Percentiles rank a stretch among this genome's conserved stretches.
Evolutionary conservation across 495 filamentous ascomycete genomes (phyloP).

Genomic region (Rhizodiscina lignyota): DNA sequence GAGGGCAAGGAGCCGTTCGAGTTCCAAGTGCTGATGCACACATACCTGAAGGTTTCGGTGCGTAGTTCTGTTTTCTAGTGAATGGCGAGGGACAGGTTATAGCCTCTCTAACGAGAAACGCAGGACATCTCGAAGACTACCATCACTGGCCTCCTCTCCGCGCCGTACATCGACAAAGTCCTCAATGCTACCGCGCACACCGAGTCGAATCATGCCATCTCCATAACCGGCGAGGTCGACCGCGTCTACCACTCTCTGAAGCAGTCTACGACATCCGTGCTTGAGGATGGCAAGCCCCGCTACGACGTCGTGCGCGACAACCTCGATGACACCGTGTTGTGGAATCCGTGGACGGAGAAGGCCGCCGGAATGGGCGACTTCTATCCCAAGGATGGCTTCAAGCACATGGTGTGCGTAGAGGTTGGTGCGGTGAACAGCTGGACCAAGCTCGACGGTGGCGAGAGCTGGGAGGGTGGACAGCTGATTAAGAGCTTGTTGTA

Average conservation of each 20-base stretch:
- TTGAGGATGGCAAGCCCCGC: slow-evolving; percentile 39
- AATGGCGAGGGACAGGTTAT: too few species aligned
- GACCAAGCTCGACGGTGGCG: slow-evolving; percentile 70
- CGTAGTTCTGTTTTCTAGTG: slow-evolving; percentile 14
- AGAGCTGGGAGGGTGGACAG: slow-evolving; percentile 82
- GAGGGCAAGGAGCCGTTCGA: slow-evolving; percentile 67
- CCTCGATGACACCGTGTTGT: slow-evolving; percentile 75
- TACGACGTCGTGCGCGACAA: slow-evolving; percentile 67
- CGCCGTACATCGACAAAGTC: slow-evolving; percentile 70
- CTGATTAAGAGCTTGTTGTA: slow-evolving; percentile 33
- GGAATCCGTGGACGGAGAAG: slow-evolving; percentile 93
- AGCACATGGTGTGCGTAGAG: slow-evolving; percentile 87
- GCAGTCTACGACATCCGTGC: slow-evolving; percentile 36
- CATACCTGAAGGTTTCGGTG: slow-evolving; percentile 70
- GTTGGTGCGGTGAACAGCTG: slow-evolving; percentile 68
- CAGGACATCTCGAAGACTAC: slow-evolving; percentile 44
- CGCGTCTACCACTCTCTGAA: slow-evolving; percentile 44
- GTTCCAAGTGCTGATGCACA: slow-evolving; percentile 84
- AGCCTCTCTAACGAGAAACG: neutral
- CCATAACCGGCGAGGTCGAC: slow-evolving; percentile 63
- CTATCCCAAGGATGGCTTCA: slow-evolving; percentile 71
- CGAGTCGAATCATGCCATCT: slow-evolving; percentile 33
- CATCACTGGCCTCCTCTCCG: slow-evolving; percentile 54
- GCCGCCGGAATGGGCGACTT: slow-evolving; percentile 74
- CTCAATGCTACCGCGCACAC: slow-evolving; percentile 38